Percentiles rank a stretch among this genome's conserved stretches.
Evolutionary conservation across 192 early-diverging fungal species (phyloP).

Genomic region (Umbelopsis sp.): DNA sequence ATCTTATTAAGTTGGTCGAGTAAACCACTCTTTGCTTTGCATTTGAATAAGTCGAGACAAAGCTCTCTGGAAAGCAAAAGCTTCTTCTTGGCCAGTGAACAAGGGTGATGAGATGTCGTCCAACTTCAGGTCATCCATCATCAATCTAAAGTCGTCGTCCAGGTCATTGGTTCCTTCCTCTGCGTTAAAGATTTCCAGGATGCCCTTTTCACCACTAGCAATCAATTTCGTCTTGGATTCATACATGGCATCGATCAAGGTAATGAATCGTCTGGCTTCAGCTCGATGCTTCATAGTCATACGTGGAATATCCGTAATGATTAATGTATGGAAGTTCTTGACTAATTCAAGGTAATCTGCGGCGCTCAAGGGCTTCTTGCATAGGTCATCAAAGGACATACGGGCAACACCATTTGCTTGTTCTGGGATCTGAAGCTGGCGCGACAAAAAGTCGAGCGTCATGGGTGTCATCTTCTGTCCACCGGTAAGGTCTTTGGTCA

Average conservation of each 20-base stretch:
- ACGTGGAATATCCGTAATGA: constrained; percentile 77
- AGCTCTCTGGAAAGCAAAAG: constrained; percentile 95
- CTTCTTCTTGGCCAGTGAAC: constrained; percentile 89
- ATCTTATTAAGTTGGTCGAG: background rate
- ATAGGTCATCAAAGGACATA: constrained; percentile 79
- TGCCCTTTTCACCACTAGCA: constrained; percentile 67
- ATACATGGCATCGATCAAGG: constrained; percentile 91
- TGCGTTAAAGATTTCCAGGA: constrained; percentile 73
- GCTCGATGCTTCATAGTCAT: constrained; percentile 75
- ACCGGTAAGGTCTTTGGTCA: constrained; percentile 38
- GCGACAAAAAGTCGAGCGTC: constrained; percentile 73
- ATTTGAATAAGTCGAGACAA: constrained; percentile 92
- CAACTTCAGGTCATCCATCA: constrained; percentile 64
- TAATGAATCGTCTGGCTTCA: constrained; percentile 92
- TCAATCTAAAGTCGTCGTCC: constrained; percentile 48
- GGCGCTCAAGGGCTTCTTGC: constrained; percentile 71
- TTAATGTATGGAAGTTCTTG: constrained; percentile 68
- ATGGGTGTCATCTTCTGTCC: constrained; percentile 40
- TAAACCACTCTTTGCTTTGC: constrained; percentile 79
- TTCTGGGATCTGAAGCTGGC: constrained; percentile 67
- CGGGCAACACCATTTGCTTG: constrained; percentile 69
- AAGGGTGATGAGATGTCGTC: constrained; percentile 57
- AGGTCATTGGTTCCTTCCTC: constrained; percentile 49
- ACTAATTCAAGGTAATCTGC: constrained; percentile 91
- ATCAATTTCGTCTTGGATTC: constrained; percentile 76